Evolutionary conservation across 768 basidiomycete species (phyloP), one percentile per base, ranked within the genome.

Genomic region (Hericium rajendrae): DNA sequence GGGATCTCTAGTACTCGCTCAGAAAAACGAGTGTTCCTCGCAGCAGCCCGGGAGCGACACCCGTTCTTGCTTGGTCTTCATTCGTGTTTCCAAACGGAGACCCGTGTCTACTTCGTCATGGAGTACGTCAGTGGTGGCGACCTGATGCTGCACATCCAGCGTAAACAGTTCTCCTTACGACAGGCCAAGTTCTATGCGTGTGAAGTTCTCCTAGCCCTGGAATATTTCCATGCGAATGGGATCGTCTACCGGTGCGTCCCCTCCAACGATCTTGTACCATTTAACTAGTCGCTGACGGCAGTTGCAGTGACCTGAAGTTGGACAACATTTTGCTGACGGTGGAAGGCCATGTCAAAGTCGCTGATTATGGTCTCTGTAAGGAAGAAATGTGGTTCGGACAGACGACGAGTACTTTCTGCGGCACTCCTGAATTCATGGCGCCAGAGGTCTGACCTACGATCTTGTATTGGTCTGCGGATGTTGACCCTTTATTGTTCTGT

Each of bases 31-130:
- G 97, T 99, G 40, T 98, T 97, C 75, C 74, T 98, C 57, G 86
- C 95, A 13, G 95, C 97, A n/a, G 95, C 97, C 4, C 81, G 88
- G 59, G 94, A 98, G 70, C 84, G 94, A 4, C 97, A 99, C 74
- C 97, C 97, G 0, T 99, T 99, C 83, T 74, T 99, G 43, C 86
- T 99, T 61, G 91, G 88, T 12, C 77, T 99, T 41, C 97, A 98
- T 68, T 98, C 95, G 15, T 98, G 97, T 77, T 99, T 99, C 84
- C 97, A 99, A 74, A 98, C 97, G 4, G 97, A 98, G 72, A 98
- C 97, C 4, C 88, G 97, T 20, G 88, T 99, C 53, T 99, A 99
- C 77, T 98, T 99, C 69, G 97, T 98, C 64, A 98, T 99, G 97
- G 97, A 98, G 74, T 99, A 98, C 72, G 89, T 99, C 60, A 94